These are phyloP conservation scores for Aphanomyces stellatus DNA, from an alignment of 352 stramenopile species.

Conservation along the genomic window DNA sequence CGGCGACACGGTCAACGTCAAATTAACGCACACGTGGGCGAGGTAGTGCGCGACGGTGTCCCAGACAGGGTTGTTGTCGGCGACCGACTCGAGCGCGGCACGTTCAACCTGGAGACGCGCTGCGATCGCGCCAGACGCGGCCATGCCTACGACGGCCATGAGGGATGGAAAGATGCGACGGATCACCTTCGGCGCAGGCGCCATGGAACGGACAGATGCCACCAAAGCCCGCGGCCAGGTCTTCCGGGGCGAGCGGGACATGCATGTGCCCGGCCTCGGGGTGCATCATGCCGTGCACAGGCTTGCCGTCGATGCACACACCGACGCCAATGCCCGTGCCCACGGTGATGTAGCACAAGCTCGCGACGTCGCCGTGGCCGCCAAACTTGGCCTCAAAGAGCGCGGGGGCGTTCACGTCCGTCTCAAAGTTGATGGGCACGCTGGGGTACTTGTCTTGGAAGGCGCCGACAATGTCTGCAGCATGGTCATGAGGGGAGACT, in stretches of 20 bases:
- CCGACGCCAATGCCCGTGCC: constrained; percentile 95
- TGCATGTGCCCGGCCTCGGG: constrained; percentile 86
- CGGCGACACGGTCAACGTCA: constrained; percentile 88
- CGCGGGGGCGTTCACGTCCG: constrained; percentile 96
- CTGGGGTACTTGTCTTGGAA: constrained; percentile 66
- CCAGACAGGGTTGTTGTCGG: constrained; percentile 88
- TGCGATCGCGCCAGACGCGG: constrained; percentile 83
- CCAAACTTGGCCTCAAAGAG: constrained; percentile 88
- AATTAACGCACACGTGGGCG: constrained; percentile 89
- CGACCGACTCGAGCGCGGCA: constrained; percentile 55
- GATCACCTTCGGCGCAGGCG: constrained; percentile 79
- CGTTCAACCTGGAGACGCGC: constrained; percentile 74
- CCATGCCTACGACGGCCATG: constrained; percentile 48
- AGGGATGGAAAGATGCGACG: background rate
- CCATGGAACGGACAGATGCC: constrained; percentile 87
- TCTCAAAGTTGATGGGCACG: constrained; percentile 89
- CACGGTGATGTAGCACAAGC: constrained; percentile 92
- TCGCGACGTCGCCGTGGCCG: constrained; percentile 65
- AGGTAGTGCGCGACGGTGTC: constrained; percentile 93
- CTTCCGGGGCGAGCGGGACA: constrained; percentile 57
- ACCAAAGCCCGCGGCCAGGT: constrained; percentile 67
- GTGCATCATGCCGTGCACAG: constrained; percentile 94
- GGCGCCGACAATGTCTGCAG: constrained; percentile 44
- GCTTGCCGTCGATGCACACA: constrained; percentile 83
- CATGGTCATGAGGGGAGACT: background rate